Percentiles rank a stretch among this genome's conserved stretches.
Conservation (phyloP, 2,329 filamentous ascomycete genomes). For the Stachybotrys echinatus region DNA sequence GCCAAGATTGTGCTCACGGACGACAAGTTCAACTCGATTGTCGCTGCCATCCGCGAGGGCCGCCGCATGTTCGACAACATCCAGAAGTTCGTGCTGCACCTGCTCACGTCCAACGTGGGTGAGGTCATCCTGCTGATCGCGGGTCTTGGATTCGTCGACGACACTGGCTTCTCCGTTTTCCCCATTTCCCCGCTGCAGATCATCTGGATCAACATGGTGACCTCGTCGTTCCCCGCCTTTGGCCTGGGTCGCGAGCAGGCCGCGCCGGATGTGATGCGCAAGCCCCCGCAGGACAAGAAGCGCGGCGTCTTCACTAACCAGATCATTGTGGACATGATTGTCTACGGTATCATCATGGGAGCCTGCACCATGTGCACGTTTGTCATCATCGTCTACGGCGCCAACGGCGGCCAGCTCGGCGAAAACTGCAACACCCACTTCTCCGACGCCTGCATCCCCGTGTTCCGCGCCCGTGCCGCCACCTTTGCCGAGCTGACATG, state of each 20-base stretch:
- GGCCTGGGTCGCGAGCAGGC: constrained; percentile 78
- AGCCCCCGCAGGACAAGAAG: constrained; percentile 67
- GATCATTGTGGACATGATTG: constrained; percentile 71
- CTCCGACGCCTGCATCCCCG: constrained; percentile 49
- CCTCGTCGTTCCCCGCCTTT: constrained; percentile 81
- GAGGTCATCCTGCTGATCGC: constrained; percentile 78
- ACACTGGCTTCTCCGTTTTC: constrained; percentile 68
- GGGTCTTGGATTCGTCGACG: constrained; percentile 76
- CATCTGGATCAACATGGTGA: constrained; percentile 93
- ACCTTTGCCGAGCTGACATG: constrained; percentile 71
- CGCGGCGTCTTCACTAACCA: constrained; percentile 73
- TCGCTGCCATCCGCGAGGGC: constrained; percentile 77
- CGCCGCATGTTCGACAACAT: constrained; percentile 85
- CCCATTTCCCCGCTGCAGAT: constrained; percentile 82
- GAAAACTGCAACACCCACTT: constrained; percentile 57
- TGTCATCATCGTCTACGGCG: constrained; percentile 57
- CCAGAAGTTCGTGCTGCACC: constrained; percentile 78
- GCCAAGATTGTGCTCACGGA: constrained; percentile 79
- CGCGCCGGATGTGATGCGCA: constrained; percentile 69
- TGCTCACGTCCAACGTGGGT: constrained; percentile 76
- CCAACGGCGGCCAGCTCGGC: constrained; percentile 51
- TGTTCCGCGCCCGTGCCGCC: constrained; percentile 66
- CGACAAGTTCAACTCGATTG: constrained; percentile 84
- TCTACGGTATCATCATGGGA: constrained; percentile 76
- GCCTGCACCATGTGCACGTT: constrained; percentile 61